These are phyloP conservation scores for Nicotiana noctiflora DNA, from an alignment of 257 asterid genomes.

Conservation along the genomic window DNA sequence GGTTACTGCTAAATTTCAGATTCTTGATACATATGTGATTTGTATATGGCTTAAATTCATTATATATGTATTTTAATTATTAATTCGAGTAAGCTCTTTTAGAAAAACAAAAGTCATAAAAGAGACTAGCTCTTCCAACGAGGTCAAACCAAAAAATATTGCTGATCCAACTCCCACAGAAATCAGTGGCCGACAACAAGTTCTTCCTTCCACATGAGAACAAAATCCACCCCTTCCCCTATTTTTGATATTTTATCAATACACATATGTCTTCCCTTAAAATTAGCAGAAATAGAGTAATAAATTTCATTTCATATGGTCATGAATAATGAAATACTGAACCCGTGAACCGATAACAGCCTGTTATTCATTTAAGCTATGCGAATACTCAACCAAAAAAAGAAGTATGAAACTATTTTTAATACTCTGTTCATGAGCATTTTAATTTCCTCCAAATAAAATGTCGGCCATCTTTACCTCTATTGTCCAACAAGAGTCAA, in stretches of 20 bases:
- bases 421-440: neutral
- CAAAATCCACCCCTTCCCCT: constrained; percentile 34
- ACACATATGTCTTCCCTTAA: constrained; percentile 16
- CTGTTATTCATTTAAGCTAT: neutral
- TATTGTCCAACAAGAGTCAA: neutral
- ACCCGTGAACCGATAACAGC: neutral
- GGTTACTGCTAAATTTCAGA: too few relatives aligned
- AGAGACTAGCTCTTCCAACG: constrained; percentile 20
- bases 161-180: constrained; percentile 1
- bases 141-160: constrained; percentile 23
- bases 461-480: constrained; percentile 43
- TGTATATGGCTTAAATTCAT: too few relatives aligned
- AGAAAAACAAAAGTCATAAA: neutral
- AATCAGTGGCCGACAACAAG: constrained; percentile 52
- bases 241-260: neutral
- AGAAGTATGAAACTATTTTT: neutral
- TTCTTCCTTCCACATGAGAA: constrained; percentile 37
- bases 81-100: too few relatives aligned
- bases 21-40: too few relatives aligned
- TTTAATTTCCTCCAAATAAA: constrained; percentile 30
- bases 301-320: neutral
- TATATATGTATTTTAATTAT: too few relatives aligned
- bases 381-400: neutral
- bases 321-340: neutral
- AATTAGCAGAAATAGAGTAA: constrained; percentile 3